Conservation (phyloP, 2,329 filamentous ascomycete genomes). For the Fusarium sp. region DNA sequence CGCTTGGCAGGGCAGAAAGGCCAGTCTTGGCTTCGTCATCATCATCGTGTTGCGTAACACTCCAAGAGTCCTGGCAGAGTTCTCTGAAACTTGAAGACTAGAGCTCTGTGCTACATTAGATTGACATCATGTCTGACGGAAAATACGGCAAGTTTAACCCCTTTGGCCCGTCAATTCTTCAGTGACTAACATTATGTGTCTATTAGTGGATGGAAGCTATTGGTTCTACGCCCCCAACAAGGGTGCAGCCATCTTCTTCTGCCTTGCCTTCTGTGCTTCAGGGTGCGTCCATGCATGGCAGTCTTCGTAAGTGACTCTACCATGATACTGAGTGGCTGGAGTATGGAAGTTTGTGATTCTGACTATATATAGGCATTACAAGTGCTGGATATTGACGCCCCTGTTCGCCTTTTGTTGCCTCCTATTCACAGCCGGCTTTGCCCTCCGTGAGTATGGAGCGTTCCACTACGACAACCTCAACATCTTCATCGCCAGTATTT, state of each 20-base stretch:
- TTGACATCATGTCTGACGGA: slow-evolving; percentile 46
- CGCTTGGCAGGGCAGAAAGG: neutral
- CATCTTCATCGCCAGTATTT: slow-evolving; percentile 51
- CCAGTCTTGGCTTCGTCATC: neutral
- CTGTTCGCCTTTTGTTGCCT: slow-evolving; percentile 66
- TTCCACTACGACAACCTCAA: slow-evolving; percentile 49
- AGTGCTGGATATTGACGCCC: slow-evolving; percentile 66
- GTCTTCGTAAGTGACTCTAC: slow-evolving; percentile 56
- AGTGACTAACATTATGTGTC: slow-evolving; percentile 1
- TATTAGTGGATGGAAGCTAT: slow-evolving; percentile 55
- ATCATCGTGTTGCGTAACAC: neutral
- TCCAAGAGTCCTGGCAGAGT: neutral
- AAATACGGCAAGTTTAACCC: slow-evolving; percentile 44
- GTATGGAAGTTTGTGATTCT: neutral
- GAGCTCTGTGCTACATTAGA: neutral
- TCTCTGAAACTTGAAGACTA: neutral
- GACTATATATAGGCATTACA: slow-evolving; percentile 59
- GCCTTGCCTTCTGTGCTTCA: slow-evolving; percentile 54
- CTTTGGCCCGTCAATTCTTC: neutral
- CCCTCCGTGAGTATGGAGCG: slow-evolving; percentile 53
- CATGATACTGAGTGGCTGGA: neutral
- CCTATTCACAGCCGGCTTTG: slow-evolving; percentile 68
- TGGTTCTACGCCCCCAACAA: slow-evolving; percentile 63
- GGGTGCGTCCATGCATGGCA: slow-evolving; percentile 57
- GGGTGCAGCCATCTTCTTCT: slow-evolving; percentile 61